These are phyloP conservation scores for Cystobasidium ongulense DNA, from an alignment of 768 basidiomycete genomes.

Conservation along the genomic window DNA sequence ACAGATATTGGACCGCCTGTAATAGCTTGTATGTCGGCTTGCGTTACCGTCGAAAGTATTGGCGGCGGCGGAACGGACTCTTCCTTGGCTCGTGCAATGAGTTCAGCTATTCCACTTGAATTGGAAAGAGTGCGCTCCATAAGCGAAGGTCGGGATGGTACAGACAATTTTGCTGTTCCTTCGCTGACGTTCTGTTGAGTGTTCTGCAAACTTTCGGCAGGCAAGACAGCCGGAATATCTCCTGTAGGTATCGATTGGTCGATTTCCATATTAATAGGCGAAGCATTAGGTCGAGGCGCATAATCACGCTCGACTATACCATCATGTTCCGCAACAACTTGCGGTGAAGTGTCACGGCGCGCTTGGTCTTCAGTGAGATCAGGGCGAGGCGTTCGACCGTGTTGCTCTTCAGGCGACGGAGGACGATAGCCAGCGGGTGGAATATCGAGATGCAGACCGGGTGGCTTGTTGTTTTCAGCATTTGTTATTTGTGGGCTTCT, in stretches of 20 bases:
- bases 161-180: background rate
- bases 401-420: constrained; percentile 22
- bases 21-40: constrained; percentile 1
- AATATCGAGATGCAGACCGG: constrained; percentile 10
- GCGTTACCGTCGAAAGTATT: background rate
- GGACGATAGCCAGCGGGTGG: background rate
- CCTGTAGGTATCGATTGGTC: too few species aligned
- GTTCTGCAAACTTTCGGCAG: too few species aligned
- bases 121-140: constrained; percentile 15
- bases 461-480: background rate
- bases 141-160: background rate
- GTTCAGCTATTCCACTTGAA: background rate
- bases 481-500: background rate
- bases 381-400: constrained; percentile 5
- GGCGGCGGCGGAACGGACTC: background rate
- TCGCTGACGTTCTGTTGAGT: background rate
- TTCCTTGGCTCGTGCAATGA: background rate
- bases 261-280: too few species aligned
- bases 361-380: constrained; percentile 19
- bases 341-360: constrained; percentile 15
- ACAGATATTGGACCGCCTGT: background rate
- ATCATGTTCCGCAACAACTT: constrained; percentile 14
- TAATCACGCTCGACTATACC: constrained; percentile 24
- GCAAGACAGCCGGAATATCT: too few species aligned
- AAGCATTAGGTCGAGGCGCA: background rate